Evolutionary conservation across 441 rosid genomes (phyloP), one percentile per base, ranked within the genome.

Genomic region (Rhodomyrtus psidioides): DNA sequence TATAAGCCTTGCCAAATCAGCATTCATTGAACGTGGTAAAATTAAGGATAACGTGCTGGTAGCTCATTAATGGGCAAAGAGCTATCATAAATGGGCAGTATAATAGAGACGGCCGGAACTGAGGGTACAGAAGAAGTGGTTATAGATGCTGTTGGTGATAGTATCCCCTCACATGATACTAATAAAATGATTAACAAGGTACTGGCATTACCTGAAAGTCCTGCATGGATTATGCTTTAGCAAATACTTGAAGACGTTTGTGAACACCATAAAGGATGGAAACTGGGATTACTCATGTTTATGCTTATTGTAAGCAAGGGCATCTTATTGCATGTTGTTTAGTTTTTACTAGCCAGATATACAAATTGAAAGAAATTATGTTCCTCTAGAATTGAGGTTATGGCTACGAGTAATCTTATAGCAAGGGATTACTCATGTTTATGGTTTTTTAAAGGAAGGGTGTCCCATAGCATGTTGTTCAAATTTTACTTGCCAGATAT

Each of bases 61-160:
- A n/a, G n/a, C n/a, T n/a, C n/a, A n/a, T n/a, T n/a, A n/a, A n/a
- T n/a, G n/a, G n/a, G n/a, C n/a, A n/a, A n/a, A n/a, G n/a, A n/a
- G n/a, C n/a, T n/a, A n/a, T n/a, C n/a, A n/a, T n/a, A n/a, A n/a
- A n/a, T n/a, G n/a, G n/a, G 56, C 74, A 88, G 89, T 89, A 87
- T 96, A 86, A 91, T 96, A 83, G 99, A 95, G 87, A 97, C 95
- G 91, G 99, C 98, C 81, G 91, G 98, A 70, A 91, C 97, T 58
- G 99, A 97, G 92, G 96, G 97, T 88, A 97, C 99, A 60, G 98
- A 96, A 84, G 99, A 95, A 89, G 97, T 93, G 76, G 97, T 97
- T 88, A 94, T 92, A 53, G 98, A 93, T 93, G 99, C 98, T 56
- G 96, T 96, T 83, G 98, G 95, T 60, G 97, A 95, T 89, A 89